These are phyloP conservation scores for Parasarocladium wereldwijsianum DNA, from an alignment of 2,329 filamentous ascomycete species.

Conservation along the genomic window DNA sequence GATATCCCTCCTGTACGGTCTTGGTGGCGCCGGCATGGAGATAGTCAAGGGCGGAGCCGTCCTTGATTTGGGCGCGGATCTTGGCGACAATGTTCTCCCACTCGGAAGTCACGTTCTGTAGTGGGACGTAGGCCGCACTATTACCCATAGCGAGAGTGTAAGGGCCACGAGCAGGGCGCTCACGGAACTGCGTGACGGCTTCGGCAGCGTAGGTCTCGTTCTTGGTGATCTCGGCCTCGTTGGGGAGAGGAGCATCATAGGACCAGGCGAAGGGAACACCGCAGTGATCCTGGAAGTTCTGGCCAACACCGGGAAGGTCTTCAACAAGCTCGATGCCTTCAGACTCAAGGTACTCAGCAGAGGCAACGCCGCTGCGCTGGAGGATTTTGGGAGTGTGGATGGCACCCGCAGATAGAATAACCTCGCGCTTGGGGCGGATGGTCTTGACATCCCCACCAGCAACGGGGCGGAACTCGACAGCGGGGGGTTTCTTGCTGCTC, in stretches of 20 bases:
- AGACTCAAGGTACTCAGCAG: conserved; percentile 23
- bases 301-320: conserved; percentile 39
- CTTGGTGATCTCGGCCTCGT: conserved; percentile 10
- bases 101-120: conserved; percentile 11
- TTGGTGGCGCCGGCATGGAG: conserved; percentile 8
- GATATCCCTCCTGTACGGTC: conserved; percentile 12
- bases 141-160: conserved; percentile 20
- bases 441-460: conserved; percentile 8
- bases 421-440: conserved; percentile 20
- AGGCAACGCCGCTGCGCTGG: conserved; percentile 34
- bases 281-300: conserved; percentile 42
- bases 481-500: conserved; percentile 7
- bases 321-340: conserved; percentile 28
- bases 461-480: conserved; percentile 10
- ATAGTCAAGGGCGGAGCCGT: conserved; percentile 9
- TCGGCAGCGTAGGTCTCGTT: conserved; percentile 18
- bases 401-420: conserved; percentile 33
- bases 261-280: conserved; percentile 12
- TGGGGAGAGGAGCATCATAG: conserved; percentile 9
- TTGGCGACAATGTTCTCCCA: conserved; percentile 10
- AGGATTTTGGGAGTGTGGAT: conserved; percentile 37
- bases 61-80: conserved; percentile 11
- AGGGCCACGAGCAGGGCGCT: conserved; percentile 17
- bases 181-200: conserved; percentile 15
- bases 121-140: conserved; percentile 15